Percentiles rank a stretch among this genome's conserved stretches.
Evolutionary conservation across 2,329 filamentous ascomycete genomes (phyloP).

Genomic region (Penicillium sp.): DNA sequence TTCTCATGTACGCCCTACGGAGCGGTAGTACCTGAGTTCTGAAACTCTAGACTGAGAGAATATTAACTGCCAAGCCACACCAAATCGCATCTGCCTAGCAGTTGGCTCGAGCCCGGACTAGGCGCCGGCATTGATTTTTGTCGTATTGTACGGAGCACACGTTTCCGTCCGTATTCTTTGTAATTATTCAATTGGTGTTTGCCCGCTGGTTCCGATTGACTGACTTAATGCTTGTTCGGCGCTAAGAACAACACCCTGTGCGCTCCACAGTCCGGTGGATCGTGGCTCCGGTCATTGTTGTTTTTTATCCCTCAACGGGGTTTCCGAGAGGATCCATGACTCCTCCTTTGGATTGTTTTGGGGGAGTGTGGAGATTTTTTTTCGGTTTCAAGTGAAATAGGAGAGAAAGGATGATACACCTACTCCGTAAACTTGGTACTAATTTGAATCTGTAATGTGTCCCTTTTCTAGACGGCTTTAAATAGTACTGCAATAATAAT

Average conservation of each 20-base stretch:
- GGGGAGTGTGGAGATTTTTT: constrained; percentile 9
- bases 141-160: neutral
- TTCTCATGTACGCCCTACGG: neutral
- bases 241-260: constrained; percentile 8
- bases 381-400: constrained; percentile 18
- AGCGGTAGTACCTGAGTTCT: no score
- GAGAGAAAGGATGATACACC: neutral
- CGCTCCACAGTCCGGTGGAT: constrained; percentile 24
- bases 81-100: constrained; percentile 11
- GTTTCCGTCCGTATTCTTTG: neutral
- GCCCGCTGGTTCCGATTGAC: neutral
- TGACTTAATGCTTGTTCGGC: constrained; percentile 9
- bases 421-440: neutral
- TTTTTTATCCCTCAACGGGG: constrained; percentile 1
- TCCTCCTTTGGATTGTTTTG: neutral
- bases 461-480: neutral
- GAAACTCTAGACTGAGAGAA: neutral
- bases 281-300: constrained; percentile 3
- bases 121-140: neutral
- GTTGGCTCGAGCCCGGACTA: constrained; percentile 4
- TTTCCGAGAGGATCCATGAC: constrained; percentile 11
- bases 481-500: neutral
- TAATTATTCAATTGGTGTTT: neutral
- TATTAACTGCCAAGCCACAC: constrained; percentile 1
- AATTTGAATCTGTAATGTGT: neutral